Conservation (phyloP, 257 asterid species). For the Craterostigma plantagineum region DNA sequence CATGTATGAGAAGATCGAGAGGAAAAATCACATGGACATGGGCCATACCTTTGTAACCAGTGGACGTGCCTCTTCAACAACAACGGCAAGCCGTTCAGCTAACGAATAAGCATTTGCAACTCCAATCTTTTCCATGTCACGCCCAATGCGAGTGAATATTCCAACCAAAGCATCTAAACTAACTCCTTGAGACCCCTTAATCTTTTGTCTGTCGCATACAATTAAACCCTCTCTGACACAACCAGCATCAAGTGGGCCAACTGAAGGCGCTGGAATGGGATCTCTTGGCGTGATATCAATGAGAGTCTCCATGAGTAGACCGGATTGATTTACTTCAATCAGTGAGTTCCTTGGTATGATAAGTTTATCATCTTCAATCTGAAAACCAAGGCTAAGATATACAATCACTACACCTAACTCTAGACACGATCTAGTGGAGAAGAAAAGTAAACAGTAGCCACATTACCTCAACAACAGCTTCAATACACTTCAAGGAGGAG, state of each 20-base stretch:
- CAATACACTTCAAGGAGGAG: slow-evolving; percentile 68
- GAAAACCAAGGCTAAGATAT: slow-evolving; percentile 7
- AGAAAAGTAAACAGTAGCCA: slow-evolving; percentile 9
- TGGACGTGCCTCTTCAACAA: slow-evolving; percentile 74
- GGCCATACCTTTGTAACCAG: slow-evolving; percentile 77
- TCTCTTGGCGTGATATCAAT: slow-evolving; percentile 82
- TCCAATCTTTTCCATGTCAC: slow-evolving; percentile 80
- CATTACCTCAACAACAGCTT: slow-evolving; percentile 83
- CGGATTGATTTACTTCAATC: slow-evolving; percentile 95
- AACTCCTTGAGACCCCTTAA: slow-evolving; percentile 80
- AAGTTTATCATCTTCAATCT: slow-evolving; percentile 88
- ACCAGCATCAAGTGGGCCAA: slow-evolving; percentile 64
- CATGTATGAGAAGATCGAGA: slow-evolving; percentile 36
- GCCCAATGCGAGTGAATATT: slow-evolving; percentile 91
- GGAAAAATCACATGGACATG: not conserved
- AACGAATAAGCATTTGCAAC: slow-evolving; percentile 48
- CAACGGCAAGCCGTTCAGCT: slow-evolving; percentile 62
- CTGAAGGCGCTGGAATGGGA: slow-evolving; percentile 72
- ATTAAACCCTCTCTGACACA: slow-evolving; percentile 78
- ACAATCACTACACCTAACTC: not conserved
- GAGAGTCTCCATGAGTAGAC: slow-evolving; percentile 96
- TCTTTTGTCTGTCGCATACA: slow-evolving; percentile 78
- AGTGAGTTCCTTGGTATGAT: slow-evolving; percentile 78
- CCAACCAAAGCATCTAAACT: slow-evolving; percentile 97
- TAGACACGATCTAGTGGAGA: slow-evolving; percentile 5